Base-by-base conservation (phyloP, 768 basidiomycete species). In the Tephrocybe sp. region DNA sequence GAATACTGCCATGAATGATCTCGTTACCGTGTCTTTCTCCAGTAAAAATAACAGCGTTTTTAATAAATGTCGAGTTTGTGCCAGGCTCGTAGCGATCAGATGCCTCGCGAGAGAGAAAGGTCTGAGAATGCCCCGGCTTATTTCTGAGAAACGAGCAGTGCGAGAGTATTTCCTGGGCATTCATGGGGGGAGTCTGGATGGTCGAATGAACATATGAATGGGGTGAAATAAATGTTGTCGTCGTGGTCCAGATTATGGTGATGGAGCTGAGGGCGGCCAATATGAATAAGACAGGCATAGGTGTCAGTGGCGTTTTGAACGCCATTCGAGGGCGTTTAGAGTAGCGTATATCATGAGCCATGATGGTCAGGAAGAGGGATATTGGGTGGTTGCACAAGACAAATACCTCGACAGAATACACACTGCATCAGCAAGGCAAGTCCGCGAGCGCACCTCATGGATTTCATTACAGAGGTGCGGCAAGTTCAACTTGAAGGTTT, bases 31-130 rank as follows among this genome's bases (percentile, higher is more conserved):
- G 78, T 31, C 74, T 63, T 29, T 71, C 76, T 19, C 85, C 85
- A 2, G 82, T 79, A 70, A 86, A 75, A 42, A 88, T 74, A 33
- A 80, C 79, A 2, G 82, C 86, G 62, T 93, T 89, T 58, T 75
- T 74, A 55, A 95, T 82, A 55, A 84, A 72, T 16, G 83, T 83
- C 1, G 85, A 68, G 30, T 74, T 74, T 0, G 87, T 88, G 1
- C 84, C 88, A 3, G 67, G 67, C 56, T 82, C 85, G 53, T 77
- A 86, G 33, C 88, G 68, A 58, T 90, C 88, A 2, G 86, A 88
- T 38, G 63, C 61, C 24, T 75, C 69, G 15, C 79, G 70, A 27
- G 66, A 65, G 41, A 58, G 57, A 47, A 77, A 78, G n/a, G 57
- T 49, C 7, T 57, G 47, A 13, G 71, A 59, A 19, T 65, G 65